These are phyloP conservation scores for Dovyalis caffra DNA, from an alignment of 345 rosid genomes.

Conservation along the genomic window DNA sequence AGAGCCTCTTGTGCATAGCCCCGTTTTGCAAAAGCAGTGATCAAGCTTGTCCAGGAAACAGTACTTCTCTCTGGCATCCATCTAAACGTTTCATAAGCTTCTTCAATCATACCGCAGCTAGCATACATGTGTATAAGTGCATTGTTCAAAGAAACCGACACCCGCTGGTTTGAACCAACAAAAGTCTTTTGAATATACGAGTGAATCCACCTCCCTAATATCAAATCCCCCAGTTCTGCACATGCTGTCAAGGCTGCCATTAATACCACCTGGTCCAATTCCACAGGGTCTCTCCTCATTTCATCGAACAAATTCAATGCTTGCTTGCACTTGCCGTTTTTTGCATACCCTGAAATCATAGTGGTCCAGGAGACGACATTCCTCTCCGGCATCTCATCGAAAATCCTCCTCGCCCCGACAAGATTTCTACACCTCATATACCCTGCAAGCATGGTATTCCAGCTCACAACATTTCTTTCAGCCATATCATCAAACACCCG, in stretches of 20 bases:
- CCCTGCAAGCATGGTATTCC: constrained; percentile 43
- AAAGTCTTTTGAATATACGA: constrained; percentile 19
- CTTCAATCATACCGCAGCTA: constrained; percentile 43
- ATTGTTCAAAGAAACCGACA: constrained; percentile 36
- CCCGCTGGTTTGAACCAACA: constrained; percentile 4
- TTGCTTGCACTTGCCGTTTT: constrained; percentile 32
- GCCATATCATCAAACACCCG: constrained; percentile 42
- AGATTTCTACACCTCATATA: constrained; percentile 33
- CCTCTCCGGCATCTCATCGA: constrained; percentile 40
- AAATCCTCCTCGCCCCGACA: constrained; percentile 25
- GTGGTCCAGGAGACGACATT: constrained; percentile 38
- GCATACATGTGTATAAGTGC: constrained; percentile 50
- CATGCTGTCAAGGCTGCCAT: constrained; percentile 40
- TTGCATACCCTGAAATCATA: too few relatives aligned
- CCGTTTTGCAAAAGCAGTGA: constrained; percentile 41
- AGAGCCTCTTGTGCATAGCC: constrained; percentile 44
- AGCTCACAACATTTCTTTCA: constrained; percentile 34
- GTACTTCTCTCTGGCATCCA: constrained; percentile 31
- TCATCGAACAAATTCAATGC: constrained; percentile 37
- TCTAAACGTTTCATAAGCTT: constrained; percentile 37
- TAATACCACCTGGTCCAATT: constrained; percentile 35
- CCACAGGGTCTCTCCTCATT: constrained; percentile 36
- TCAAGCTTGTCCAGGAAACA: constrained; percentile 46
- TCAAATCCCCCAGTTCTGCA: constrained; percentile 42
- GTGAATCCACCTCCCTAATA: constrained; percentile 43